Base-by-base conservation (phyloP, 352 stramenopile species). In the Globisporangium splendens region DNA sequence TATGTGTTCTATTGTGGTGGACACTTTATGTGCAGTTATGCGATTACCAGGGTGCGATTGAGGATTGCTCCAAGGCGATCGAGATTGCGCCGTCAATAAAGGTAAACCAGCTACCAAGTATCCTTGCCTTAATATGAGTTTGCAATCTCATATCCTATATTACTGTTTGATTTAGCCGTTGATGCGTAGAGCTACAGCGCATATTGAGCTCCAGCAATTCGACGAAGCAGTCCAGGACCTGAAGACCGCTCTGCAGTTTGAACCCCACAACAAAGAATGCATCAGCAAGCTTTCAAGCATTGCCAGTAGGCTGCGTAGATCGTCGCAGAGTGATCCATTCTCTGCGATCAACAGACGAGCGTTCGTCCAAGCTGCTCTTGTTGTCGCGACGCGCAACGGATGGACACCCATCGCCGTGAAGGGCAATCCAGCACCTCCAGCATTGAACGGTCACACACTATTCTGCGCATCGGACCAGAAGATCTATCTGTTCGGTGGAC, bases 351-450 rank as follows among this genome's bases (percentile, higher is more conserved):
- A 48, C 31, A 43, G 68, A 7, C 55, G 20, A 48, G 68, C 77
- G 18, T 59, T 53, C 5, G 17, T 74, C 15, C 52, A 62, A 53
- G 79, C 77, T 15, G 61, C 56, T 8, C 48, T 78, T 8, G 54
- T 80, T 17, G 21, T 72, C 2, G 69, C 71, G 14, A 63, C 74
- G 39, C 65, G 69, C 43, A 47, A 69, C n/a, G 81, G 81, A 6
- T 91, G 81, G 81, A 55, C 52, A 12, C 41, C 58, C 0, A 57
- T 70, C 22, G 44, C 66, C 17, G 75, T 91, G 5, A 74, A 75
- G 62, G 81, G 81, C 2, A 91, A 91, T 24, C 81, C 81, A 22
- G 74, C 75, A n/a, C 81, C 81, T 31, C 66, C 77, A 39, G 78
- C 68, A 42, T 57, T 88, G 8, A 91, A 89, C 44, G 81, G 81